Conservation (phyloP, 345 rosid species). For the Sapria himalayana region DNA sequence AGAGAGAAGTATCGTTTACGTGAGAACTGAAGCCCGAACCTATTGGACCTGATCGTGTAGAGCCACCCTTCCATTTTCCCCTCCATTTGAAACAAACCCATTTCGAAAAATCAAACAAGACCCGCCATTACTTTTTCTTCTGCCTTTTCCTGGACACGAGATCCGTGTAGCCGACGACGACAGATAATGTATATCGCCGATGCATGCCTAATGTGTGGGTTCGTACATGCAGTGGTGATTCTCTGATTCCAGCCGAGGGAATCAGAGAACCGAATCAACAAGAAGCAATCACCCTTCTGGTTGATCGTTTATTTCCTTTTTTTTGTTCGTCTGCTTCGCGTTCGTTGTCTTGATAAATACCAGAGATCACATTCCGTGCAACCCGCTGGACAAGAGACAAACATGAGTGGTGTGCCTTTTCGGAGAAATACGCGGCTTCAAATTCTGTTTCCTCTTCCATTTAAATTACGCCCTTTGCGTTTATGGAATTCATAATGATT, state of each 20-base stretch:
- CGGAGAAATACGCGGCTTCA: no score
- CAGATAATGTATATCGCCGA: no score
- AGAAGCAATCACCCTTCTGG: no score
- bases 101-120: constrained; percentile 8
- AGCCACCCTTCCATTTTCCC: constrained; percentile 87
- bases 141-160: background rate
- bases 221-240: constrained; percentile 10
- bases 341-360: no score
- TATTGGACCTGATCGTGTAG: constrained; percentile 45
- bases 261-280: constrained; percentile 38
- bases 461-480: no score
- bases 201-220: background rate
- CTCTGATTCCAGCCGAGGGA: constrained; percentile 52
- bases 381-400: no score
- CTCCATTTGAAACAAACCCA: constrained; percentile 18
- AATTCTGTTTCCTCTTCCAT: no score
- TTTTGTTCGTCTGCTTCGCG: background rate
- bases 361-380: no score
- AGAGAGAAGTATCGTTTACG: constrained; percentile 67
- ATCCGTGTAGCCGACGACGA: background rate
- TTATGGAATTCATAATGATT: no score
- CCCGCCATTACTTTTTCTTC: background rate
- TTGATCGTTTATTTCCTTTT: background rate
- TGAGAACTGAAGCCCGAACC: constrained; percentile 59
- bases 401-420: no score